Percentiles rank a stretch among this genome's conserved stretches.
Conservation (phyloP, 2,329 filamentous ascomycete species). For the Aspergillus sp. region DNA sequence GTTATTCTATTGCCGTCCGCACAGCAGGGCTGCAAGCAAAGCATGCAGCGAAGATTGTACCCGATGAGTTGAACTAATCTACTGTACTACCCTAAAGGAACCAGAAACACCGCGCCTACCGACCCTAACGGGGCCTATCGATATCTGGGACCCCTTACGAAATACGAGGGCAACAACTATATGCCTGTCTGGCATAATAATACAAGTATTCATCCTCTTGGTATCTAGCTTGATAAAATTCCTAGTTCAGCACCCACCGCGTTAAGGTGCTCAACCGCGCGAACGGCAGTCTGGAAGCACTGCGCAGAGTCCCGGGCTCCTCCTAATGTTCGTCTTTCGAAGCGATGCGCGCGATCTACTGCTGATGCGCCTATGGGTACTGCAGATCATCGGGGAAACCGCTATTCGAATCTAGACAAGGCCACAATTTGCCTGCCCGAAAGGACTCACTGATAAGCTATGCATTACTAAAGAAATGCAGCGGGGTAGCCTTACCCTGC, state of each 20-base stretch:
- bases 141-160: no score
- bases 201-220: neutral
- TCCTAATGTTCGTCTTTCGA: neutral
- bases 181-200: no score
- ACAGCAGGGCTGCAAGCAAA: no score
- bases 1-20: no score
- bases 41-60: no score
- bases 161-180: no score
- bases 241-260: neutral
- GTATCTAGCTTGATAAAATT: neutral
- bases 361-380: conserved; percentile 8
- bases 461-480: neutral
- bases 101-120: no score
- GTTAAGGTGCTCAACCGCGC: neutral
- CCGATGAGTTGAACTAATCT: no score
- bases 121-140: no score
- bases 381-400: conserved; percentile 9
- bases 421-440: neutral
- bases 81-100: no score
- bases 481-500: no score
- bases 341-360: neutral
- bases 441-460: accelerated
- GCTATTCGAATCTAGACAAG: conserved; percentile 9
- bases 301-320: neutral
- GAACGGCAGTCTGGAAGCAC: neutral